phyloP scores from a whole-genome alignment of 495 filamentous ascomycete genomes.

The Tetracladium marchalianum region DNA sequence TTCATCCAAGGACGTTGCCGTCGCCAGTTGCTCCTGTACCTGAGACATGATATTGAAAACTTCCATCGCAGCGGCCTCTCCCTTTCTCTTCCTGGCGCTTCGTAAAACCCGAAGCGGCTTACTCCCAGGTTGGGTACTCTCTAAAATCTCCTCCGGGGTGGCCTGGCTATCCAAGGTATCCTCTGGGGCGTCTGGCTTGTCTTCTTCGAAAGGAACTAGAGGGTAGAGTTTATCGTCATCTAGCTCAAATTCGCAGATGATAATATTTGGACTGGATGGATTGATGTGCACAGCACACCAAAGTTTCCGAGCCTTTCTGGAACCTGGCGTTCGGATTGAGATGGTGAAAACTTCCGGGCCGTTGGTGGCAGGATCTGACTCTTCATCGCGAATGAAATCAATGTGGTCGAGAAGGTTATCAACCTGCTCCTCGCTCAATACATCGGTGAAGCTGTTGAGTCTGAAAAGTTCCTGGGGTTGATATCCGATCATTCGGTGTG shows the following conservation, averaged over 20 bases:
- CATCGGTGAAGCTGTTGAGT: slow-evolving; percentile 65
- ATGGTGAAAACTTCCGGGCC: slow-evolving; percentile 85
- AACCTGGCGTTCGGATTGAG: slow-evolving; percentile 45
- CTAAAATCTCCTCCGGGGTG: slow-evolving; percentile 59
- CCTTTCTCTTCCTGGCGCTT: slow-evolving; percentile 64
- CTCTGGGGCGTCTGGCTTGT: slow-evolving; percentile 48
- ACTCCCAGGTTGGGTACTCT: slow-evolving; percentile 63
- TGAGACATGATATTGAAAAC: slow-evolving; percentile 89
- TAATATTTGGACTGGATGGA: slow-evolving; percentile 50
- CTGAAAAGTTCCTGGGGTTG: slow-evolving; percentile 69
- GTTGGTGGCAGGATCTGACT: slow-evolving; percentile 56
- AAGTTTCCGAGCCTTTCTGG: slow-evolving; percentile 47
- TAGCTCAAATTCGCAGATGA: slow-evolving; percentile 88
- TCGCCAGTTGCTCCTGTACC: slow-evolving; percentile 69
- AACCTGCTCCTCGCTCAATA: slow-evolving; percentile 71
- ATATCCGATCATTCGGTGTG: slow-evolving; percentile 65
- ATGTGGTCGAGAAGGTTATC: slow-evolving; percentile 79
- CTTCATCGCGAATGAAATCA: slow-evolving; percentile 77
- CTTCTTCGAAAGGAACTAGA: slow-evolving; percentile 46
- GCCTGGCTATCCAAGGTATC: slow-evolving; percentile 65
- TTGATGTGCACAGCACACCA: slow-evolving; percentile 87
- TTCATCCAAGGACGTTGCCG: slow-evolving; percentile 52
- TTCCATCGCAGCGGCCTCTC: slow-evolving; percentile 86
- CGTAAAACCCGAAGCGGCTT: slow-evolving; percentile 71
- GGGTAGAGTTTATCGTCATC: slow-evolving; percentile 74